Evolutionary conservation across 2,329 filamentous ascomycete species (phyloP).

Genomic region (Chrysoporthe puriensis): DNA sequence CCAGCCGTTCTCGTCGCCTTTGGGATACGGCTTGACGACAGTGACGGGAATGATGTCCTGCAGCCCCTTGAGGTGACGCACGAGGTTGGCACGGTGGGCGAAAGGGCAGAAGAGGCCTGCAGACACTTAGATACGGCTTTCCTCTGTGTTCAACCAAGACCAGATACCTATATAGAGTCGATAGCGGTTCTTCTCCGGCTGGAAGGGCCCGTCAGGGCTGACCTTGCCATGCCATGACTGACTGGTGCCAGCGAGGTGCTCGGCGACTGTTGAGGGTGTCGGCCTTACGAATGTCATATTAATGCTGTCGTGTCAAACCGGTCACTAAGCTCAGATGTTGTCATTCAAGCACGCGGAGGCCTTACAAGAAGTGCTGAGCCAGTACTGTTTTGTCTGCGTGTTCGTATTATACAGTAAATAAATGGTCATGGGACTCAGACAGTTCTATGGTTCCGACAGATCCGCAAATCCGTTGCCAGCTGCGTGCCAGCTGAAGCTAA

Average conservation of each 20-base stretch:
- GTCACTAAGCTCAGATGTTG: too few relatives aligned
- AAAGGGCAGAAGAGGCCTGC: conserved; percentile 67
- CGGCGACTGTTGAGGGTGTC: conserved; percentile 15
- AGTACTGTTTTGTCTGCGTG: too few relatives aligned
- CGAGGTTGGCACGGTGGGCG: conserved; percentile 62
- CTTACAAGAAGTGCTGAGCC: not conserved
- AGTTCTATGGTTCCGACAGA: not conserved
- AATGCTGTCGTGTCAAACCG: conserved; percentile 4
- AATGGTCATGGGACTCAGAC: too few relatives aligned
- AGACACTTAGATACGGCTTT: conserved; percentile 26
- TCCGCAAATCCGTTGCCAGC: not conserved
- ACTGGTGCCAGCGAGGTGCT: conserved; percentile 20
- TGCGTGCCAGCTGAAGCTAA: not conserved
- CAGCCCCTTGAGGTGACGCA: conserved; percentile 61
- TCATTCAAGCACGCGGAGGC: not conserved
- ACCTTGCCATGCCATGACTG: conserved; percentile 37
- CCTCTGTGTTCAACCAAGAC: not conserved
- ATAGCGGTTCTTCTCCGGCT: conserved; percentile 34
- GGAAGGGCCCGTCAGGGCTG: conserved; percentile 32
- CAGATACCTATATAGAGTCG: conserved; percentile 36
- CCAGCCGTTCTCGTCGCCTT: conserved; percentile 66
- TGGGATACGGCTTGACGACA: conserved; percentile 68
- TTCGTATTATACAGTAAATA: too few relatives aligned
- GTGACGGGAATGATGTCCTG: conserved; percentile 57
- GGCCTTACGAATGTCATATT: conserved; percentile 17